These are phyloP conservation scores for Trifolium pratense DNA, from an alignment of 306 rosid genomes.

Conservation along the genomic window DNA sequence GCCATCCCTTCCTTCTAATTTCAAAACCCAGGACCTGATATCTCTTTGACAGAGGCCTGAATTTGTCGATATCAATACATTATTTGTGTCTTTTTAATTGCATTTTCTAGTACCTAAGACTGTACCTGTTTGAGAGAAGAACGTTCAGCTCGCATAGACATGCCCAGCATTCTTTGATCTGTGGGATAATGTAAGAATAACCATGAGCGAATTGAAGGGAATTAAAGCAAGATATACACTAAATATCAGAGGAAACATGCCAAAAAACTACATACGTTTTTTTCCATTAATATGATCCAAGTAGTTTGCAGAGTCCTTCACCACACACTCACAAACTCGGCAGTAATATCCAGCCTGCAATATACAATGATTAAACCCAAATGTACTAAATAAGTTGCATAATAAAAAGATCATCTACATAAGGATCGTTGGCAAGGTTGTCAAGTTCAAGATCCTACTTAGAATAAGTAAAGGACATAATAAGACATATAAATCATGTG, in stretches of 20 bases:
- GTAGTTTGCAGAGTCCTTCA: constrained; percentile 96
- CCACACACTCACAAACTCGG: constrained; percentile 98
- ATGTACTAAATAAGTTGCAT: constrained; percentile 20
- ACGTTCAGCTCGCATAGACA: constrained; percentile 98
- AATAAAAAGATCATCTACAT: constrained; percentile 27
- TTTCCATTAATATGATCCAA: constrained; percentile 99
- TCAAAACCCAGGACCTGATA: neutral
- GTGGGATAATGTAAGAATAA: constrained; percentile 32
- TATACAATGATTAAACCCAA: constrained; percentile 16
- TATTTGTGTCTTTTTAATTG: neutral
- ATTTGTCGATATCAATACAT: neutral
- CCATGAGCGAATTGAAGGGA: constrained; percentile 34
- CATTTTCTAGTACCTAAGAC: neutral
- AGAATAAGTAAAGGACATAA: neutral
- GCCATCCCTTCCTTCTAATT: neutral
- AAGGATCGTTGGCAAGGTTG: neutral
- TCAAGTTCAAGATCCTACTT: neutral
- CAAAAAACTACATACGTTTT: constrained; percentile 76
- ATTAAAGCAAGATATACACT: neutral
- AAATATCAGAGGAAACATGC: constrained; percentile 17
- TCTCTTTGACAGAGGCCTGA: neutral
- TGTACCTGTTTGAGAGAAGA: constrained; percentile 92
- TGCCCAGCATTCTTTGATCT: constrained; percentile 99
- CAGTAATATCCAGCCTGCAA: constrained; percentile 96
- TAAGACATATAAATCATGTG: neutral